These are phyloP conservation scores for Ustilago loliicola DNA, from an alignment of 1,284 basidiomycete genomes.

Conservation along the genomic window DNA sequence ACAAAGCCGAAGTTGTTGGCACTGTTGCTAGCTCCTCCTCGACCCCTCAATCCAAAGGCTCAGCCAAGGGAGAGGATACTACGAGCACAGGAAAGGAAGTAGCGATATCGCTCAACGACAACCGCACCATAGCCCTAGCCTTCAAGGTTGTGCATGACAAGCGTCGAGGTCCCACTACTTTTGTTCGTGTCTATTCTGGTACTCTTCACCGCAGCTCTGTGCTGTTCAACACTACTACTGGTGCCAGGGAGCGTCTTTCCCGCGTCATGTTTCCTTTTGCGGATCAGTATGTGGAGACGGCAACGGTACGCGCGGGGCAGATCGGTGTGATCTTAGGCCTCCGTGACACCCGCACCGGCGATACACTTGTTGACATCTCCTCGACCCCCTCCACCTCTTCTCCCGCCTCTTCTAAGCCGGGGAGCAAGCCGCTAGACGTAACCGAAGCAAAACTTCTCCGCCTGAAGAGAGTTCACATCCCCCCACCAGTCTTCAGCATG, in stretches of 20 bases:
- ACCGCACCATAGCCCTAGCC: slow-evolving; percentile 73
- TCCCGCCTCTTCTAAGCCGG: neutral
- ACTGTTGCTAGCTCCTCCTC: slow-evolving; percentile 11
- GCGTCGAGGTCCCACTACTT: slow-evolving; percentile 88
- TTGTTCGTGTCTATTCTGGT: slow-evolving; percentile 89
- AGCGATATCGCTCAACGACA: slow-evolving; percentile 31
- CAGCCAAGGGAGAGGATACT: neutral
- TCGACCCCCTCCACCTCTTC: slow-evolving; percentile 2
- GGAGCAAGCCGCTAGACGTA: slow-evolving; percentile 6
- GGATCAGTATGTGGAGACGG: slow-evolving; percentile 81
- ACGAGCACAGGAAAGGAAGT: slow-evolving; percentile 61
- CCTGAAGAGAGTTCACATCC: slow-evolving; percentile 81
- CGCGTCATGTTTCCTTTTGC: slow-evolving; percentile 87
- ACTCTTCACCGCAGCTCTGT: slow-evolving; percentile 75
- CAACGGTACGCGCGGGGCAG: slow-evolving; percentile 83
- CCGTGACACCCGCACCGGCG: slow-evolving; percentile 86
- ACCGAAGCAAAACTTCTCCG: slow-evolving; percentile 66
- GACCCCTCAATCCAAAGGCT: neutral
- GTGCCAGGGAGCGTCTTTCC: slow-evolving; percentile 80
- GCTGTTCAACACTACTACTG: slow-evolving; percentile 79
- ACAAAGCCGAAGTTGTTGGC: slow-evolving; percentile 46
- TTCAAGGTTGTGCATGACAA: slow-evolving; percentile 92
- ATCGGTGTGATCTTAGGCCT: slow-evolving; percentile 88
- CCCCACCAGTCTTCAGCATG: slow-evolving; percentile 78
- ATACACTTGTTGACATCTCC: slow-evolving; percentile 76